Evolutionary conservation across 2,329 filamentous ascomycete species (phyloP).

Genomic region (Phaeoacremonium minimum): DNA sequence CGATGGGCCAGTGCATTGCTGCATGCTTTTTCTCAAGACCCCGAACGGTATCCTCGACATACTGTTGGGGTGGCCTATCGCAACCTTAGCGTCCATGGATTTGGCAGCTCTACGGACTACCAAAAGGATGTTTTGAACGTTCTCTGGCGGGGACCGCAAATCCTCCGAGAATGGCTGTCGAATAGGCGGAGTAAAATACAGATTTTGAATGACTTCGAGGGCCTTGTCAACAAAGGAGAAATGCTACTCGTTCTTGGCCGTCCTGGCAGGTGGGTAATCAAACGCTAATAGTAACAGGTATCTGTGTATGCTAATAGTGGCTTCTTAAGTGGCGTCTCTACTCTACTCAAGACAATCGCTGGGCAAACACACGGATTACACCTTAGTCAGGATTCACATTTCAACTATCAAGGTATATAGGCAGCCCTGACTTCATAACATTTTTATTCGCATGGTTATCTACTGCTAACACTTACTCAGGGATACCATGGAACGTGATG

Average conservation of each 20-base stretch:
- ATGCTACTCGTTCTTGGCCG: slow-evolving; percentile 7
- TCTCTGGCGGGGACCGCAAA: slow-evolving; percentile 15
- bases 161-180: slow-evolving; percentile 14
- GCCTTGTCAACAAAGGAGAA: slow-evolving; percentile 1
- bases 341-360: slow-evolving; percentile 6
- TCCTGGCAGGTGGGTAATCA: slow-evolving; percentile 40
- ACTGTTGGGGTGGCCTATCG: slow-evolving; percentile 32
- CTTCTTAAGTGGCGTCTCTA: slow-evolving; percentile 7
- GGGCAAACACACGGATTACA: slow-evolving; percentile 5
- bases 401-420: slow-evolving; percentile 10
- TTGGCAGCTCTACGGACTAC: slow-evolving; percentile 26
- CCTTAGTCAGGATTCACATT: slow-evolving; percentile 1
- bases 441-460: not conserved
- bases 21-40: slow-evolving; percentile 29
- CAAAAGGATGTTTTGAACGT: slow-evolving; percentile 26
- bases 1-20: slow-evolving; percentile 42
- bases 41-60: slow-evolving; percentile 27
- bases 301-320: too few species aligned
- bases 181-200: slow-evolving; percentile 32
- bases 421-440: too few species aligned
- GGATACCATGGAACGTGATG: slow-evolving; percentile 56
- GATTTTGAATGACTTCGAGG: slow-evolving; percentile 31
- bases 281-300: too few species aligned
- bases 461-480: not conserved
- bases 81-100: slow-evolving; percentile 30